Base-by-base conservation (phyloP, 371 early-diverging fungal species). In the Mortierella sp. region DNA sequence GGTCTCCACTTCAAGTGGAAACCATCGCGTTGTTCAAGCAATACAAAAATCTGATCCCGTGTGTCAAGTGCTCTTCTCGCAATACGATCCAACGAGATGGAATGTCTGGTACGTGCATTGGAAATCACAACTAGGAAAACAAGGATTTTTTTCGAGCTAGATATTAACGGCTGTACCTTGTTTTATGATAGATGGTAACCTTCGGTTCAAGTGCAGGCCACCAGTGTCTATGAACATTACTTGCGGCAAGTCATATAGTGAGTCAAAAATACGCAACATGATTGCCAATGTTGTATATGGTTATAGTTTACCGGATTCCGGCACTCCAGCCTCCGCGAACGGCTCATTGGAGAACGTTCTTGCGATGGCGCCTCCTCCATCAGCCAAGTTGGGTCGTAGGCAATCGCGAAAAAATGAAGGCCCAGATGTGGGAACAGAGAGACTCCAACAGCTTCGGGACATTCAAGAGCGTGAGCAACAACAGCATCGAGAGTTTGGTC, bases 61-160 rank as follows among this genome's bases (percentile, higher is more conserved):
- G 79, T 40, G 80, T 70, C 13, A 79, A 73, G 17, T 79, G 80
- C 45, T 70, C 67, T 43, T 79, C 66, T 37, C 80, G 80, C 47
- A 79, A 79, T 32, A 79, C 80, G 2, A 79, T 79, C 63, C 80
- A 79, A n/a, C 80, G 80, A 2, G 80, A 79, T 34, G 80, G 80
- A 56, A 79, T 79, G 80, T 79, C 80, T 17, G 80, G 80, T 79
- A 73, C 40, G 61, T 32, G n/a, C n/a, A n/a, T n/a, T n/a, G n/a
- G n/a, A n/a, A n/a, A n/a, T n/a, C n/a, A n/a, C n/a, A n/a, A n/a
- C n/a, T n/a, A n/a, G n/a, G n/a, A n/a, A n/a, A n/a, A n/a, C n/a
- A n/a, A n/a, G n/a, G n/a, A n/a, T n/a, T n/a, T n/a, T n/a, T n/a
- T 15, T 12, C 37, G 19, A 42, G 6, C 1, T 22, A n/a, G 3